Percentiles rank a stretch among this genome's conserved stretches.
phyloP scores from a whole-genome alignment of 129 eudicot species.

The Arctium lappa region DNA sequence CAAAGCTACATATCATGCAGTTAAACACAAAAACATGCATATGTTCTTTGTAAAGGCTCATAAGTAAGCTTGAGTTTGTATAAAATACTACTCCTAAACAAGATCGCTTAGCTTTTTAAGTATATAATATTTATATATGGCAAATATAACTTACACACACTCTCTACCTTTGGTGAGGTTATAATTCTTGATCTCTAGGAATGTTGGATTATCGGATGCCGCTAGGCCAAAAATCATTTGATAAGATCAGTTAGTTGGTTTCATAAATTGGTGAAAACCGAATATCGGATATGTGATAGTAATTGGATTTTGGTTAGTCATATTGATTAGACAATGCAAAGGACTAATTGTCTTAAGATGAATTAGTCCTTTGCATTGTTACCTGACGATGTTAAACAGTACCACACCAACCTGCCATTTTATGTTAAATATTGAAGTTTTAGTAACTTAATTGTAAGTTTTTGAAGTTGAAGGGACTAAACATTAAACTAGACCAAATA shows the following conservation, averaged over 20 bases:
- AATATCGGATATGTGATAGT: not conserved
- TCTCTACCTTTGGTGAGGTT: no score
- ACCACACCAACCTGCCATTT: not conserved
- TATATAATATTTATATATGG: no score
- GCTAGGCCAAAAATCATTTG: no score
- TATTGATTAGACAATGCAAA: not conserved
- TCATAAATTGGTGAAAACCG: not conserved
- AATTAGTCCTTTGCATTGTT: not conserved
- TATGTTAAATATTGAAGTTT: not conserved
- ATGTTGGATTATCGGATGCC: not conserved
- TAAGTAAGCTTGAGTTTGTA: not conserved
- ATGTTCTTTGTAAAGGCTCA: not conserved
- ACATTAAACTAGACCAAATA: not conserved
- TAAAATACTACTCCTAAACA: not conserved
- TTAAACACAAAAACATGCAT: not conserved
- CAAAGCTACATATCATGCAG: not conserved
- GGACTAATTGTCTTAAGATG: not conserved
- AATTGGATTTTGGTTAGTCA: not conserved
- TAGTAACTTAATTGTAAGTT: not conserved
- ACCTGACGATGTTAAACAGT: not conserved
- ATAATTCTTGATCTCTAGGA: no score
- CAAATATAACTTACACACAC: no score
- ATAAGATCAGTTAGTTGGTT: not conserved
- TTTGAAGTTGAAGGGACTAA: not conserved
- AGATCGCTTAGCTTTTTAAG: no score